Conservation (phyloP, 1,284 basidiomycete genomes). For the Porogramme epimiltina region DNA sequence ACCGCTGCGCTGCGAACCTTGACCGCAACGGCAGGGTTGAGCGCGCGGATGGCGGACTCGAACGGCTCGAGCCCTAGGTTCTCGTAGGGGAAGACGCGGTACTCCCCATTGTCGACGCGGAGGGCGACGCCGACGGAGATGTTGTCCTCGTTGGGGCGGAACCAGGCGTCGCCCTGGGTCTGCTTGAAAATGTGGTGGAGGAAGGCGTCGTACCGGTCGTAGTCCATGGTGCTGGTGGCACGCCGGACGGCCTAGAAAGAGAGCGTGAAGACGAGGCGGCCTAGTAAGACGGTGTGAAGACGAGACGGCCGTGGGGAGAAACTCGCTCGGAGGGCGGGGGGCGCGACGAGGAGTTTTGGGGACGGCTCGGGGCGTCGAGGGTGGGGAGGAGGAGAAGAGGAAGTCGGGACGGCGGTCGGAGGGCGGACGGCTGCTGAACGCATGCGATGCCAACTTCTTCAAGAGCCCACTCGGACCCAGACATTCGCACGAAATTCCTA, state of each 20-base stretch:
- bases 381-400: constrained; percentile 15
- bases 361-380: constrained; percentile 2
- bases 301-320: not conserved
- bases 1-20: constrained; percentile 80
- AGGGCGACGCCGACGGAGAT: constrained; percentile 65
- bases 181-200: constrained; percentile 58
- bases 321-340: not conserved
- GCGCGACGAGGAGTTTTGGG: constrained; percentile 5
- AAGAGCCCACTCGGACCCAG: not conserved
- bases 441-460: constrained; percentile 1
- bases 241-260: constrained; percentile 4
- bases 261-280: not conserved
- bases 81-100: constrained; percentile 76
- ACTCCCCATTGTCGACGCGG: constrained; percentile 57
- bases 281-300: not conserved
- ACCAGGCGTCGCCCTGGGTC: constrained; percentile 62
- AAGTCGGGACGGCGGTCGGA: constrained; percentile 14
- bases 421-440: constrained; percentile 5
- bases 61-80: constrained; percentile 68
- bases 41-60: constrained; percentile 67
- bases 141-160: constrained; percentile 51
- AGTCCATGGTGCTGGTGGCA: constrained; percentile 37
- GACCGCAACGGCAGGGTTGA: constrained; percentile 83
- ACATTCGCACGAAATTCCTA: not conserved
- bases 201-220: constrained; percentile 52